Evolutionary conservation across 2,329 filamentous ascomycete species (phyloP), one percentile per base, ranked within the genome.

Genomic region (Aspergillus oerlinghausenensis): DNA sequence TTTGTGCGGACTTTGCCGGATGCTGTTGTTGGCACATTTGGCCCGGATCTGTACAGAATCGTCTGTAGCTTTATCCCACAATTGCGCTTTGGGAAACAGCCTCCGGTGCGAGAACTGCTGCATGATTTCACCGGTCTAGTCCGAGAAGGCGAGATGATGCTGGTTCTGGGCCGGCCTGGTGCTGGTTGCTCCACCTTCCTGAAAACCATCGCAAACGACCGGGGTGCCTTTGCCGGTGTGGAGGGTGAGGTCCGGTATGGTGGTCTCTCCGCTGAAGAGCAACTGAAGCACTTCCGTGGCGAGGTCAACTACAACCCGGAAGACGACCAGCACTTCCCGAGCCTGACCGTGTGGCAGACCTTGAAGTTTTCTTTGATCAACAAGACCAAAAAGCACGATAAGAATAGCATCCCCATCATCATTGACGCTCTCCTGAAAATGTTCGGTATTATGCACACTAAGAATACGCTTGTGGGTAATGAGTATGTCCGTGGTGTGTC

Each of bases 251-350:
- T 92, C 4, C 82, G 79, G 2, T 92, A 92, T 63, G 88, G 88
- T 43, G 88, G 87, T 14, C 86, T 92, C 17, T 75, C 86, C 1
- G 86, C 88, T 0, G 77, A 83, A 28, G 84, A 88, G 64, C 87
- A 90, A 66, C 80, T 82, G 65, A 85, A 86, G 66, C 78, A 82
- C 60, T 92, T 88, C 70, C 80, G 87, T 49, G 89, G 89, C 38
- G 89, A 92, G 69, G 88, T 90, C 67, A 87, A 86, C 63, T 92
- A 92, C 71, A 91, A 90, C 63, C 84, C 83, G 17, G 89, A 93
- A 70, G 88, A 91, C 62, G 88, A 92, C 65, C 80, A 84, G 19
- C 89, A 93, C 69, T 86, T 92, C 67, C 86, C 89, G 2, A 80
- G 81, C 1, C 77, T 93, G 38, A 91, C 86, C 5, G 89, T 93